Base-by-base conservation (phyloP, 345 rosid species). In the Camelina hispida region DNA sequence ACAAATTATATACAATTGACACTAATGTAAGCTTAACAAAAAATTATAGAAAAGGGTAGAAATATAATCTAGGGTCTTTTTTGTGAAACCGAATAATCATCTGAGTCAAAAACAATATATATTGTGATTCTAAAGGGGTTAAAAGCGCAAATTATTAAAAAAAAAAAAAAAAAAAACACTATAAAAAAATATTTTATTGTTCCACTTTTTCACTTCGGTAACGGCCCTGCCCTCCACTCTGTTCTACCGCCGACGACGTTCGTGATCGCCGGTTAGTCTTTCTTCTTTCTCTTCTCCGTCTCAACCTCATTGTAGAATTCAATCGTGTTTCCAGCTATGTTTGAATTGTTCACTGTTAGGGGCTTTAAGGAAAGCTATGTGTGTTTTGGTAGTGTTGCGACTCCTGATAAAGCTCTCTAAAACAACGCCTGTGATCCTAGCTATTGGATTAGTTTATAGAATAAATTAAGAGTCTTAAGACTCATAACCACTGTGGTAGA, bases 181-280 rank as follows among this genome's bases (percentile, higher is more conserved):
- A 56, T n/a, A 69, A 47, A 69, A 69, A 1, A 17, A 0, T 5
- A 30, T 9, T 57, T 46, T 6, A 4, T 1, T 44, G 22, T n/a
- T 1, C 30, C 4, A 7, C 7, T 40, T 57, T 25, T 5, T 22
- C 40, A 54, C 63, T 68, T 32, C 14, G 42, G 22, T 57, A 14
- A 55, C 62, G 22, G 42, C 35, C 35, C 66, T 4, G 56, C 65
- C 65, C 65, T 69, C 74, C 65, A 57, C 74, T 57, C 56, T 30
- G 3, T 17, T 28, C 73, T 43, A 25, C 54, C n/a, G 12, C 51
- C 4, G 38, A 34, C 40, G 40, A 53, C 51, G 72, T 54, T 12
- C 30, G 55, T 69, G 44, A 69, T 69, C 55, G 17, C 55, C 65
- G 74, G 74, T 69, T 17, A 69, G 66, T 58, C 22, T 42, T 28